phyloP scores from a whole-genome alignment of 2,329 filamentous ascomycete genomes.

The Chrysosporium keratinophilum region DNA sequence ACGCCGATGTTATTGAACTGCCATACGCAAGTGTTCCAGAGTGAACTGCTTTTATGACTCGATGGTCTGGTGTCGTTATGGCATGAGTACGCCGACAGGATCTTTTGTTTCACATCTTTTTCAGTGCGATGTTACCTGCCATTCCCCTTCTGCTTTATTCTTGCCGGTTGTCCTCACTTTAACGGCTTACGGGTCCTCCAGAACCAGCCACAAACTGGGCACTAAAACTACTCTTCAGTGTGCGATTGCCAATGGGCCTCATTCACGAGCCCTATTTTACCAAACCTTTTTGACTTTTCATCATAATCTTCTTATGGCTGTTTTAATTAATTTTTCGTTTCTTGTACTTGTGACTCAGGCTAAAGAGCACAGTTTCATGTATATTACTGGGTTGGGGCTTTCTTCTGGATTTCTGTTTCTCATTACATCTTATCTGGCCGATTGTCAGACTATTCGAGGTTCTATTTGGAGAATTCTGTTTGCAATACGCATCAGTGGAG shows the following conservation, averaged over 20 bases:
- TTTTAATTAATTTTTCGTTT: neutral
- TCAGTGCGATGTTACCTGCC: too few relatives aligned
- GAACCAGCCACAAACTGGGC: too few relatives aligned
- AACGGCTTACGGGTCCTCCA: too few relatives aligned
- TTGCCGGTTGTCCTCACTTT: too few relatives aligned
- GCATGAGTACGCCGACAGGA: too few relatives aligned
- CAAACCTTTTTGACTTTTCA: neutral
- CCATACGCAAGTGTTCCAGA: neutral
- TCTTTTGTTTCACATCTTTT: too few relatives aligned
- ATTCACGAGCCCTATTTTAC: neutral
- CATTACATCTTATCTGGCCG: neutral
- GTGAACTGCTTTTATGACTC: neutral
- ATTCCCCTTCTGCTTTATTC: too few relatives aligned
- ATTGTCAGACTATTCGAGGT: neutral
- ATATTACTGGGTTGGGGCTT: neutral
- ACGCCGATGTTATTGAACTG: neutral
- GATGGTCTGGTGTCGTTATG: neutral
- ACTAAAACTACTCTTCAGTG: too few relatives aligned
- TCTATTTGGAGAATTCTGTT: neutral
- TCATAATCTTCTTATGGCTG: neutral
- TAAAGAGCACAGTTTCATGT: neutral
- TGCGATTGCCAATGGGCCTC: too few relatives aligned
- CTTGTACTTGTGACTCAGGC: neutral
- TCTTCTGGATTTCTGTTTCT: neutral
- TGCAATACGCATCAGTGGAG: conserved; percentile 5